Evolutionary conservation across 108 stramenopile genomes (phyloP).

Genomic region (Discostella stelligeroides): DNA sequence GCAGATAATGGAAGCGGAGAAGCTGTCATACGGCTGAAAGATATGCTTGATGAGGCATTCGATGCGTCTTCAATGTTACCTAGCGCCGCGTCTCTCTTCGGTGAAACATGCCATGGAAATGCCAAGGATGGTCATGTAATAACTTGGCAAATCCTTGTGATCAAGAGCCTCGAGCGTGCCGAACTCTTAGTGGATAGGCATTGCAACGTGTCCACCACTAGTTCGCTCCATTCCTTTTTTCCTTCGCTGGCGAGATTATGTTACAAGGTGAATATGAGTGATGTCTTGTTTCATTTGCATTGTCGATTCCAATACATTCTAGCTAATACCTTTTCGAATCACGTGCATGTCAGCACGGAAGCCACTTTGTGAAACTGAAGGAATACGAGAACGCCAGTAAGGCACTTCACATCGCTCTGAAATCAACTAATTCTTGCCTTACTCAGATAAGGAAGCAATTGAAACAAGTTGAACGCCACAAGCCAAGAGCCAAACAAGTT

Average conservation of each 20-base stretch:
- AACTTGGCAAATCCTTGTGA: conserved; percentile 32
- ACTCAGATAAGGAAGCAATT: conserved; percentile 22
- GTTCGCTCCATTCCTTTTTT: conserved; percentile 33
- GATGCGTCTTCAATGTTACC: conserved; percentile 34
- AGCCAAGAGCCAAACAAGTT: conserved; percentile 19
- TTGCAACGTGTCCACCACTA: conserved; percentile 17
- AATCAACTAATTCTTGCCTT: conserved; percentile 38
- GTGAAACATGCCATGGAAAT: conserved; percentile 6
- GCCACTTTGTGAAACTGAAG: conserved; percentile 32
- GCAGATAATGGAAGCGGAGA: conserved; percentile 24
- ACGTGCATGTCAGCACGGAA: conserved; percentile 36
- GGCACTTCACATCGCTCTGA: conserved; percentile 41
- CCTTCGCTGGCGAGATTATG: conserved; percentile 48
- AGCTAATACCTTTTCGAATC: neutral
- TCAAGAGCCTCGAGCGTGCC: conserved; percentile 24
- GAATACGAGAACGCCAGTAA: conserved; percentile 23
- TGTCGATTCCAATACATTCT: neutral
- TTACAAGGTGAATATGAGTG: conserved; percentile 43
- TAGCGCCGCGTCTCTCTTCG: conserved; percentile 40
- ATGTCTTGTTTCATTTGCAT: neutral
- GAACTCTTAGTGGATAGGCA: conserved; percentile 31
- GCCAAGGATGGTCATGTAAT: neutral
- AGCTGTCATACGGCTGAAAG: conserved; percentile 27
- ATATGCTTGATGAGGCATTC: conserved; percentile 49
- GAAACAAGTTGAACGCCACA: conserved; percentile 4